phyloP scores from a whole-genome alignment of 176 grass and related monocot species.

The Zizania latifolia region DNA sequence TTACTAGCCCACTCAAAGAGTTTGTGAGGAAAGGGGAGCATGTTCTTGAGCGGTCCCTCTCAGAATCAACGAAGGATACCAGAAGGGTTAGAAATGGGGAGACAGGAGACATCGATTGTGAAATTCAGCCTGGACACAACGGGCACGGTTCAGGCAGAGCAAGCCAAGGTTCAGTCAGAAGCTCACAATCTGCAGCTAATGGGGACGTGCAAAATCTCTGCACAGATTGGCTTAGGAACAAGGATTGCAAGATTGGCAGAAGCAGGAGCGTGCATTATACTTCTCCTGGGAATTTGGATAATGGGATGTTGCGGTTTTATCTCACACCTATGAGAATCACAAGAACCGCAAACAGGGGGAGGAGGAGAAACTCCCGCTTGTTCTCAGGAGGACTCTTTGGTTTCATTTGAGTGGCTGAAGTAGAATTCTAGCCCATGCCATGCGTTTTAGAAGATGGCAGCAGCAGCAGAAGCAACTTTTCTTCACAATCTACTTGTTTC shows the following conservation, averaged over 20 bases:
- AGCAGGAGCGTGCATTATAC: conserved; percentile 96
- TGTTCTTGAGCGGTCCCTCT: conserved; percentile 65
- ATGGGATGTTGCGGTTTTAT: conserved; percentile 88
- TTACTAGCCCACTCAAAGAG: conserved; percentile 60
- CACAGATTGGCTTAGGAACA: conserved; percentile 50
- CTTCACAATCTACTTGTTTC: conserved; percentile 27
- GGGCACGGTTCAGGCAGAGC: conserved; percentile 16
- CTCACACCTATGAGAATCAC: conserved; percentile 82
- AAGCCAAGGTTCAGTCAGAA: conserved; percentile 16
- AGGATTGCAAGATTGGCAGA: conserved; percentile 61
- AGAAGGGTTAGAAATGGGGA: conserved; percentile 41
- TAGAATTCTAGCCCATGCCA: conserved; percentile 32
- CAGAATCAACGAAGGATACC: conserved; percentile 59
- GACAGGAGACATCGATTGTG: conserved; percentile 21
- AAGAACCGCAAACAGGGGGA: conserved; percentile 47
- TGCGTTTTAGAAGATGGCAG: conserved; percentile 49
- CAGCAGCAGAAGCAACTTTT: conserved; percentile 45
- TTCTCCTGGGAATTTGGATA: conserved; percentile 79
- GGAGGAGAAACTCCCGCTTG: conserved; percentile 58
- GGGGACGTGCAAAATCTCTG: conserved; percentile 30
- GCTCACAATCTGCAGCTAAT: conserved; percentile 30
- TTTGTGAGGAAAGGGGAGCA: conserved; percentile 59
- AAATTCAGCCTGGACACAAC: conserved; percentile 22
- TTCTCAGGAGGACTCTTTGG: conserved; percentile 68
- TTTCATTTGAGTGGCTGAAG: conserved; percentile 49